Conservation (phyloP, 176 grass and related monocot genomes). For the Lolium rigidum region DNA sequence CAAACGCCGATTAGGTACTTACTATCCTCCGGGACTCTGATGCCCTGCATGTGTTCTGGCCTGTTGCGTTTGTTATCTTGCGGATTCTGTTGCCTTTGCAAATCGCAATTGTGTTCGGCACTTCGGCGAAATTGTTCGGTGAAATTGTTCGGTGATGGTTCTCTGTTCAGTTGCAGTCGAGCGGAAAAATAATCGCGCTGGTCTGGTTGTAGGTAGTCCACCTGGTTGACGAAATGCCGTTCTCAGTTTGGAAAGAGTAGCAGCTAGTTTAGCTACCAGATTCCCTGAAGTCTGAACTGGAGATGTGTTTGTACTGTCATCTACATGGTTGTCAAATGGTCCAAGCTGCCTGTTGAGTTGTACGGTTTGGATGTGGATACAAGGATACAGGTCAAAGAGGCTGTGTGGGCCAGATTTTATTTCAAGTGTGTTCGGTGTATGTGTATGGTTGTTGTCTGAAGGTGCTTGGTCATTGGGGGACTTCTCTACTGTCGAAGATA, state of each 20-base stretch:
- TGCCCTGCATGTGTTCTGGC: not conserved
- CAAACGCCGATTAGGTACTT: slow-evolving; percentile 28
- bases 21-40: not conserved
- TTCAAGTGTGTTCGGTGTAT: not conserved
- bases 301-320: not conserved
- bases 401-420: not conserved
- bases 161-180: not conserved
- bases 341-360: slow-evolving; percentile 36
- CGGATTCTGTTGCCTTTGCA: not conserved
- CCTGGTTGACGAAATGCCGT: slow-evolving; percentile 43
- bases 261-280: slow-evolving; percentile 15
- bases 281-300: not conserved
- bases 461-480: slow-evolving; percentile 42
- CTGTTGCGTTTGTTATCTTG: not conserved
- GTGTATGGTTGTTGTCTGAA: too few relatives aligned
- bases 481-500: not conserved
- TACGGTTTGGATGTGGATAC: slow-evolving; percentile 25
- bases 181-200: not conserved
- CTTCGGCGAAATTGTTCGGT: not conserved
- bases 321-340: slow-evolving; percentile 38
- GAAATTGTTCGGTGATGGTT: not conserved
- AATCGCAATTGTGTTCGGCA: not conserved
- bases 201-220: not conserved
- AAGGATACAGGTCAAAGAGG: slow-evolving; percentile 25
- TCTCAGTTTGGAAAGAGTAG: slow-evolving; percentile 17